phyloP scores from a whole-genome alignment of 2,329 filamentous ascomycete genomes.

The Hymenoscyphus fraxineus region DNA sequence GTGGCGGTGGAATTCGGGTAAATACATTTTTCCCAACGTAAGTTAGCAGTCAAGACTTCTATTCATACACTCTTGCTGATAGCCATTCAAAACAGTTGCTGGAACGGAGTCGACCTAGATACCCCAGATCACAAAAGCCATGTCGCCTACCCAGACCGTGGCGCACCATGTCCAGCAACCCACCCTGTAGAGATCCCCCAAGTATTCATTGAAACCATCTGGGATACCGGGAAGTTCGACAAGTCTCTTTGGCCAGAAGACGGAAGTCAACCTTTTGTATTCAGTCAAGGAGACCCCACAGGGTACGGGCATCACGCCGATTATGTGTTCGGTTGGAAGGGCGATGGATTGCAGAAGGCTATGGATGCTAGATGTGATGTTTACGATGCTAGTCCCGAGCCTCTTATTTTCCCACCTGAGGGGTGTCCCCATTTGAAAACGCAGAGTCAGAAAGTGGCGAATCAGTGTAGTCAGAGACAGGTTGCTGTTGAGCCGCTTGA shows the following conservation, averaged over 20 bases:
- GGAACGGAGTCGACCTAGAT: conserved; percentile 21
- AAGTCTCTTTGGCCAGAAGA: conserved; percentile 42
- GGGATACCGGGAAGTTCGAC: conserved; percentile 43
- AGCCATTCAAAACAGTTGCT: conserved; percentile 10
- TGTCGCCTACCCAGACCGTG: conserved; percentile 26
- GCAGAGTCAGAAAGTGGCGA: conserved; percentile 44
- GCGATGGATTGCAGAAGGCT: conserved; percentile 9
- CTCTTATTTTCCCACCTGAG: conserved; percentile 7
- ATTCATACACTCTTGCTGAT: background rate
- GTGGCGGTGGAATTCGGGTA: conserved; percentile 33
- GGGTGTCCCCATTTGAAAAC: conserved; percentile 43
- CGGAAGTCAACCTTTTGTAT: conserved; percentile 42
- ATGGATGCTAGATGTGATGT: conserved; percentile 28
- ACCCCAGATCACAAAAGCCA: conserved; percentile 17
- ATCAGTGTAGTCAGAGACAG: conserved; percentile 44
- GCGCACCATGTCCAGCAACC: conserved; percentile 20
- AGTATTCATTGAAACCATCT: conserved; percentile 48
- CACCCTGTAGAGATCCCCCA: conserved; percentile 46
- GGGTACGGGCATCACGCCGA: conserved; percentile 11
- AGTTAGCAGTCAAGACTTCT: background rate
- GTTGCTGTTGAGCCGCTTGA: conserved; percentile 47
- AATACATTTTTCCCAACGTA: conserved; percentile 30
- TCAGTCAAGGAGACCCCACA: conserved; percentile 39
- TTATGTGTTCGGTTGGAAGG: conserved; percentile 13
- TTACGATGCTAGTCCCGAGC: conserved; percentile 39